Evolutionary conservation across 2,329 filamentous ascomycete species (phyloP).

Genomic region (Pyrenophora seminiperda): DNA sequence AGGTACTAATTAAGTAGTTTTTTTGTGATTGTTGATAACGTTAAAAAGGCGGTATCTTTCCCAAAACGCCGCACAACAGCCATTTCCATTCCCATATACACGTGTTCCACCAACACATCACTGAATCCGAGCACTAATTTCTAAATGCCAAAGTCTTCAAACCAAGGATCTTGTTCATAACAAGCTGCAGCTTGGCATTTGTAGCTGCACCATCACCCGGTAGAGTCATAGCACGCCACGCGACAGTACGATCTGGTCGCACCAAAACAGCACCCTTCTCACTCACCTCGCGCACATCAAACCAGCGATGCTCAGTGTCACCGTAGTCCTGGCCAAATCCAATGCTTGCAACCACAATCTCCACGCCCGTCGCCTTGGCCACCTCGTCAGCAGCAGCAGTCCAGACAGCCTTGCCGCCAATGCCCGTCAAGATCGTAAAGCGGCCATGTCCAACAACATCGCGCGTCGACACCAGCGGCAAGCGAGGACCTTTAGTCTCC

Average conservation of each 20-base stretch:
- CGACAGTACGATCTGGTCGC: constrained; percentile 2
- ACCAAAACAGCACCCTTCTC: constrained; percentile 6
- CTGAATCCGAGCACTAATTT: no score
- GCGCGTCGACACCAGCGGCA: background rate
- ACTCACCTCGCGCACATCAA: background rate
- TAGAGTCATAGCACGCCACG: constrained; percentile 3
- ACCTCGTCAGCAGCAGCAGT: background rate
- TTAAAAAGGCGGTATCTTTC: no score
- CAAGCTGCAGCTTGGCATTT: background rate
- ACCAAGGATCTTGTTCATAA: background rate
- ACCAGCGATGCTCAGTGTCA: constrained; percentile 1
- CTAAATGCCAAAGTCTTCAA: background rate
- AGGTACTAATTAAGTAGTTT: no score
- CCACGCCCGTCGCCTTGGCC: background rate
- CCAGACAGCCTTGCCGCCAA: constrained; percentile 1
- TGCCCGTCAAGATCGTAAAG: constrained; percentile 4
- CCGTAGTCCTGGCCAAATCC: constrained; percentile 2
- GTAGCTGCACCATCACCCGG: background rate
- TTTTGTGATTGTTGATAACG: no score
- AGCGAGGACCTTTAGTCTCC: background rate
- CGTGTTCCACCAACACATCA: no score
- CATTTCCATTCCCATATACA: no score
- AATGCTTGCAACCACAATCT: constrained; percentile 3
- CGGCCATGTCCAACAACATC: constrained; percentile 1
- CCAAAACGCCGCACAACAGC: no score